These are phyloP conservation scores for Tranzscheliella williamsii DNA, from an alignment of 1,284 basidiomycete genomes.

Conservation along the genomic window DNA sequence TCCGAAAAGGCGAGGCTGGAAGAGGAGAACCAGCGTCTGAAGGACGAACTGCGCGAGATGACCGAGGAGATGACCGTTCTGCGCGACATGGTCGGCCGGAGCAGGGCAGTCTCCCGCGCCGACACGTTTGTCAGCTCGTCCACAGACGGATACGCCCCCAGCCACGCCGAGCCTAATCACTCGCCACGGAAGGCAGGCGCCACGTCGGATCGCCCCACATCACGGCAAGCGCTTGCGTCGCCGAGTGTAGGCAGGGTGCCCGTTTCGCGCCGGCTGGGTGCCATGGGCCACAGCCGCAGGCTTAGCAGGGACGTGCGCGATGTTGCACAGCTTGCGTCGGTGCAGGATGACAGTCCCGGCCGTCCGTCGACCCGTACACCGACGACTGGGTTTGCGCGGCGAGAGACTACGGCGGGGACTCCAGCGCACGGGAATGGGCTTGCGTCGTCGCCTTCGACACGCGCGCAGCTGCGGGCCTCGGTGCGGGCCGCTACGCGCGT, in stretches of 20 bases:
- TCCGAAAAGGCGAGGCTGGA: constrained; percentile 85
- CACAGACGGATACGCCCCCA: constrained; percentile 10
- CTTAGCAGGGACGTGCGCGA: constrained; percentile 30
- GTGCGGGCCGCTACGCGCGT: constrained; percentile 16
- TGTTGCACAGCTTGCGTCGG: constrained; percentile 13
- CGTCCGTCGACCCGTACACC: constrained; percentile 4
- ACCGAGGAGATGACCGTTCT: constrained; percentile 81
- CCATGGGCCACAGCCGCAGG: constrained; percentile 32
- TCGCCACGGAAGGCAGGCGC: constrained; percentile 21
- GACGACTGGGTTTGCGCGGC: constrained; percentile 8
- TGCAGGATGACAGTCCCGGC: constrained; percentile 30
- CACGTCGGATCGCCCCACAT: constrained; percentile 14
- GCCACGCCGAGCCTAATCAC: constrained; percentile 24
- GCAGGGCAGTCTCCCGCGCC: neutral
- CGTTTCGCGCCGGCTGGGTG: constrained; percentile 22
- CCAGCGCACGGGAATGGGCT: constrained; percentile 9
- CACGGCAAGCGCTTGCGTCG: constrained; percentile 18
- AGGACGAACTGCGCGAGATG: constrained; percentile 88
- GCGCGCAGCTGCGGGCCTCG: constrained; percentile 26
- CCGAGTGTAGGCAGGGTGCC: constrained; percentile 24
- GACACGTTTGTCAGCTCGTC: constrained; percentile 21
- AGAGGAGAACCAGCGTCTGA: constrained; percentile 86
- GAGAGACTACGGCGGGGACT: constrained; percentile 13
- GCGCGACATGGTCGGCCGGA: constrained; percentile 66
- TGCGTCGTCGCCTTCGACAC: constrained; percentile 20